Conservation (phyloP, 192 early-diverging fungal species). For the Podila horticola region DNA sequence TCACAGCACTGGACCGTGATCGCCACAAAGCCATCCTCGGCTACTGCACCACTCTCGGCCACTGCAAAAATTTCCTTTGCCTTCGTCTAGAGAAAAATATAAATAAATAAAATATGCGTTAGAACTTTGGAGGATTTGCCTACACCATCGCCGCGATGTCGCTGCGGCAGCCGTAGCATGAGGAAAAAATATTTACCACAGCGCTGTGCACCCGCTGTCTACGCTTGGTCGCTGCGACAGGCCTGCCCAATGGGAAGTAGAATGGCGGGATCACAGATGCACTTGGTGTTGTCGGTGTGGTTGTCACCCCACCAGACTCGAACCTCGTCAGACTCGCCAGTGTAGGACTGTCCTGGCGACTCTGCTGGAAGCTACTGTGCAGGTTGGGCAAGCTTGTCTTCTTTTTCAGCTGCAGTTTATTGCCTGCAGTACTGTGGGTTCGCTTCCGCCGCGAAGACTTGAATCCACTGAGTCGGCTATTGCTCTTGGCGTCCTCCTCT, state of each 20-base stretch:
- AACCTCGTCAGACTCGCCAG: not conserved
- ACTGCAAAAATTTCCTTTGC: conserved; percentile 37
- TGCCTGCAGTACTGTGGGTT: conserved; percentile 31
- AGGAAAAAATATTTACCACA: conserved; percentile 5
- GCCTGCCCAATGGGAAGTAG: conserved; percentile 41
- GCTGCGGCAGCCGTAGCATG: not conserved
- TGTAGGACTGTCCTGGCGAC: not conserved
- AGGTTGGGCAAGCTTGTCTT: conserved; percentile 22
- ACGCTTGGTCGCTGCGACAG: conserved; percentile 31
- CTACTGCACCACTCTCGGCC: conserved; percentile 18
- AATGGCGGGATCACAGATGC: conserved; percentile 39
- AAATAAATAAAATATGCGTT: not conserved
- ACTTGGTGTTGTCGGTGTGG: not conserved
- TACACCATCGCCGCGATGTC: not conserved
- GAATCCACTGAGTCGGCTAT: not conserved
- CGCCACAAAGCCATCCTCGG: conserved; percentile 59
- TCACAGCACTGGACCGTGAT: conserved; percentile 64
- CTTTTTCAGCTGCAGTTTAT: conserved; percentile 32
- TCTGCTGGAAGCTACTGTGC: conserved; percentile 19
- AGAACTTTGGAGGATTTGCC: not conserved
- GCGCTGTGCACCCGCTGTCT: conserved; percentile 20
- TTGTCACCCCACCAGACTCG: not conserved
- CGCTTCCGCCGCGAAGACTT: conserved; percentile 27
- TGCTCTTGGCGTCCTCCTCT: not conserved
- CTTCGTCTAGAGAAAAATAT: conserved; percentile 15